These are phyloP conservation scores for Plasmodium malariae DNA, from an alignment of 169 alveolate species.

Conservation along the genomic window DNA sequence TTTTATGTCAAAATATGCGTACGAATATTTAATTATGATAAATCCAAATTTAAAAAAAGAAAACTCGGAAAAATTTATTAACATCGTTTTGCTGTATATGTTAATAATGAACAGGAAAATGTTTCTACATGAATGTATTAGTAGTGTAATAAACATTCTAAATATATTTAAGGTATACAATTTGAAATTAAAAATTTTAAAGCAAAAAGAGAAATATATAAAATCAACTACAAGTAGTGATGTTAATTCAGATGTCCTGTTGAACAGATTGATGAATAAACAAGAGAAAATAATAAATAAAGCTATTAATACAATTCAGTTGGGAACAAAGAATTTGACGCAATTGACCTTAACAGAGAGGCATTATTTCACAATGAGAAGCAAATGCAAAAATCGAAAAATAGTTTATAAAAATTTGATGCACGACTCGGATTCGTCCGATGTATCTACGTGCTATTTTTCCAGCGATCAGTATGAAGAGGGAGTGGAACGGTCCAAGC, in stretches of 20 bases:
- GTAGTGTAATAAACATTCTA: slow-evolving; percentile 58
- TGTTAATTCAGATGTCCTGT: neutral
- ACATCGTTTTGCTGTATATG: slow-evolving; percentile 66
- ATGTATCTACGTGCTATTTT: slow-evolving; percentile 68
- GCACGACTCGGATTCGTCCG: slow-evolving; percentile 64
- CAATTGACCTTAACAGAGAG: slow-evolving; percentile 73
- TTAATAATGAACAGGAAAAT: slow-evolving; percentile 72
- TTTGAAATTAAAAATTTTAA: slow-evolving; percentile 62
- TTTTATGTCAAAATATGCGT: slow-evolving; percentile 75
- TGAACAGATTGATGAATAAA: slow-evolving; percentile 24
- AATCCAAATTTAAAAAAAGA: slow-evolving; percentile 59
- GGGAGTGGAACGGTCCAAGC: neutral
- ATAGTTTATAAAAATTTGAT: slow-evolving; percentile 41
- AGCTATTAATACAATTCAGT: slow-evolving; percentile 67
- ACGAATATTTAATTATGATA: slow-evolving; percentile 70
- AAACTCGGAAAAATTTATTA: slow-evolving; percentile 51
- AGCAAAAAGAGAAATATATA: slow-evolving; percentile 58
- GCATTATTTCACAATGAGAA: slow-evolving; percentile 65
- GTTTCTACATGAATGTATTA: slow-evolving; percentile 72
- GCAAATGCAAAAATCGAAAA: slow-evolving; percentile 25
- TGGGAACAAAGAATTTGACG: slow-evolving; percentile 65
- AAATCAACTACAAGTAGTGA: slow-evolving; percentile 1
- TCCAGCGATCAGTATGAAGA: slow-evolving; percentile 53
- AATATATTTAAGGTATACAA: slow-evolving; percentile 69
- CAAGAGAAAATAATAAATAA: slow-evolving; percentile 71